phyloP scores from a whole-genome alignment of 768 basidiomycete genomes.

The Phylloporus sp. region DNA sequence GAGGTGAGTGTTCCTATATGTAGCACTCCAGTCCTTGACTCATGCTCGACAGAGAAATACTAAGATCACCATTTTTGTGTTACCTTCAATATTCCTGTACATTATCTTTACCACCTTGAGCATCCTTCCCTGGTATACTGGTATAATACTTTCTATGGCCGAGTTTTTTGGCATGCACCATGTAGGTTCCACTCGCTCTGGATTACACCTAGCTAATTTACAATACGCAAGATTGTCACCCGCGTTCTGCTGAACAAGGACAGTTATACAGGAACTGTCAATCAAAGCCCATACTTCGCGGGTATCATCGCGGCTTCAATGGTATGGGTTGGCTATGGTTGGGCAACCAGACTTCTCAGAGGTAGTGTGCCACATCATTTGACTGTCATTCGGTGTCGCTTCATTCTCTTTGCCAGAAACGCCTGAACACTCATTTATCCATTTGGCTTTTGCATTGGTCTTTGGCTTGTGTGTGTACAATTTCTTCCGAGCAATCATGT shows the following conservation, averaged over 20 bases:
- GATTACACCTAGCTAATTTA: constrained; percentile 4
- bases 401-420: constrained; percentile 48
- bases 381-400: background rate
- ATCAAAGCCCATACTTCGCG: constrained; percentile 87
- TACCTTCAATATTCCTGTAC: constrained; percentile 78
- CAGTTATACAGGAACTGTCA: constrained; percentile 79
- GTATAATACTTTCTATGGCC: constrained; percentile 74
- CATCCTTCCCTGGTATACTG: constrained; percentile 87
- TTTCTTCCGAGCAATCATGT: constrained; percentile 84
- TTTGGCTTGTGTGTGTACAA: constrained; percentile 78
- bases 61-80: constrained; percentile 69
- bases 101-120: constrained; percentile 82
- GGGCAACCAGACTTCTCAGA: constrained; percentile 72
- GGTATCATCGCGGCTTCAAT: constrained; percentile 85
- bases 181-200: constrained; percentile 43
- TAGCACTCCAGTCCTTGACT: background rate
- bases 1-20: constrained; percentile 48
- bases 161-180: constrained; percentile 95
- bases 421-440: constrained; percentile 68
- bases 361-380: constrained; percentile 41
- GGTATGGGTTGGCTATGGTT: constrained; percentile 81
- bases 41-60: constrained; percentile 61
- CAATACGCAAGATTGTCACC: constrained; percentile 62
- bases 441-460: constrained; percentile 70
- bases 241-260: constrained; percentile 81